phyloP scores from a whole-genome alignment of 306 rosid genomes.

The Vigna nakashimae region DNA sequence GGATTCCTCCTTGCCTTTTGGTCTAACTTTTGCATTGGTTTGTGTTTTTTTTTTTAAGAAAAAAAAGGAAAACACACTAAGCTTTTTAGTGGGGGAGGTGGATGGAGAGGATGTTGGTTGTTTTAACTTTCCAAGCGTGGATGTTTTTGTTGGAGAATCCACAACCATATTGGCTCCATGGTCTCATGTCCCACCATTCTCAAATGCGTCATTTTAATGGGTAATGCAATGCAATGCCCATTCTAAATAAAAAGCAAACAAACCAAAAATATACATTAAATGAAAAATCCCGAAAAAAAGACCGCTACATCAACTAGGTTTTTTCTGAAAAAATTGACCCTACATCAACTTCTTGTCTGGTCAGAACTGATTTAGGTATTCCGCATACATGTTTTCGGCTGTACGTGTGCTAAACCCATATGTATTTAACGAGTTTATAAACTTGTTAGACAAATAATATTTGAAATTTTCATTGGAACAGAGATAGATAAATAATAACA shows the following conservation, averaged over 20 bases:
- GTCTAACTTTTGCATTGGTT: slow-evolving; percentile 41
- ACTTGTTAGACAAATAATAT: too few species aligned
- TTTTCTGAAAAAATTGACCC: too few species aligned
- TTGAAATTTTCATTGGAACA: too few species aligned
- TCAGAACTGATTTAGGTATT: too few species aligned
- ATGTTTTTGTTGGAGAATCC: slow-evolving; percentile 85
- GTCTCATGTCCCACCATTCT: slow-evolving; percentile 69
- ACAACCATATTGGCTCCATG: slow-evolving; percentile 86
- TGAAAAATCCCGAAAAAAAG: too few species aligned
- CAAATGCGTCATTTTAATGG: slow-evolving; percentile 35
- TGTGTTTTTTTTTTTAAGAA: background rate
- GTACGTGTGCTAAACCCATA: too few species aligned
- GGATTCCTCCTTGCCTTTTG: slow-evolving; percentile 56
- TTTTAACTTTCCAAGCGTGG: slow-evolving; percentile 81
- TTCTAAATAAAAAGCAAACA: slow-evolving; percentile 21
- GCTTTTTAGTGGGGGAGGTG: slow-evolving; percentile 55
- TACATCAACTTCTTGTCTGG: too few species aligned
- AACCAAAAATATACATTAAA: background rate
- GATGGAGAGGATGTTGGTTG: slow-evolving; percentile 50
- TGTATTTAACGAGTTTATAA: too few species aligned
- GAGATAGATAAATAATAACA: too few species aligned
- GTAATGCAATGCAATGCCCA: slow-evolving; percentile 5
- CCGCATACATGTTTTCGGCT: too few species aligned
- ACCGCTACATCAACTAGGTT: too few species aligned
- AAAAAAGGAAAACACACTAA: slow-evolving; percentile 34